phyloP scores from a whole-genome alignment of 2,329 filamentous ascomycete species.

The Ascochyta pisi region DNA sequence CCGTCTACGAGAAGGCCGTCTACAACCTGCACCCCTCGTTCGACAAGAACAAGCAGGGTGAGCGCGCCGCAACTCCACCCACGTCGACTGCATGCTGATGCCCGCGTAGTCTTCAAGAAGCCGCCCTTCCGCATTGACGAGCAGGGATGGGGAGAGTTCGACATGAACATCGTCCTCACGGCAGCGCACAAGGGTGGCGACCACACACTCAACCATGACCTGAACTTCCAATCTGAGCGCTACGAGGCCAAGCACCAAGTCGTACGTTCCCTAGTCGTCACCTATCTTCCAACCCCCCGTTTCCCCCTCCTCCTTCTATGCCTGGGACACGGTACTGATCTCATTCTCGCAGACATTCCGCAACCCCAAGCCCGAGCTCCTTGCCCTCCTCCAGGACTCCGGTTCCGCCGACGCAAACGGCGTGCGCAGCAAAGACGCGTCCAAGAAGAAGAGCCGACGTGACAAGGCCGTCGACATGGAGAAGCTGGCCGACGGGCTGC shows the following conservation, averaged over 20 bases:
- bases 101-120: slow-evolving; percentile 67
- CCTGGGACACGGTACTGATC: slow-evolving; percentile 10
- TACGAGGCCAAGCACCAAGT: slow-evolving; percentile 86
- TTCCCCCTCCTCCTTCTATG: not conserved
- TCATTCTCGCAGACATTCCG: slow-evolving; percentile 70
- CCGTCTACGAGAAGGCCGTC: slow-evolving; percentile 86
- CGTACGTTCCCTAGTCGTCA: slow-evolving; percentile 52
- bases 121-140: slow-evolving; percentile 90
- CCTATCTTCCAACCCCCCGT: not conserved
- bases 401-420: slow-evolving; percentile 75
- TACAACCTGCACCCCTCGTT: slow-evolving; percentile 97
- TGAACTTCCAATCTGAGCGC: slow-evolving; percentile 82
- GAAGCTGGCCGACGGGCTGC: slow-evolving; percentile 90
- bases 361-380: slow-evolving; percentile 87
- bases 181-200: slow-evolving; percentile 87
- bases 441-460: slow-evolving; percentile 77
- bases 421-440: slow-evolving; percentile 69
- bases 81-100: not conserved
- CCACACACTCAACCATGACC: slow-evolving; percentile 79
- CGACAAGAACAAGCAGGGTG: slow-evolving; percentile 84
- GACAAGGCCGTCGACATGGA: slow-evolving; percentile 84
- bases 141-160: slow-evolving; percentile 98
- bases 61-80: slow-evolving; percentile 10
- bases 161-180: slow-evolving; percentile 85
- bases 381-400: slow-evolving; percentile 80